Percentiles rank a stretch among this genome's conserved stretches.
phyloP scores from a whole-genome alignment of 2,329 filamentous ascomycete species.

The Epicoccum nigrum region DNA sequence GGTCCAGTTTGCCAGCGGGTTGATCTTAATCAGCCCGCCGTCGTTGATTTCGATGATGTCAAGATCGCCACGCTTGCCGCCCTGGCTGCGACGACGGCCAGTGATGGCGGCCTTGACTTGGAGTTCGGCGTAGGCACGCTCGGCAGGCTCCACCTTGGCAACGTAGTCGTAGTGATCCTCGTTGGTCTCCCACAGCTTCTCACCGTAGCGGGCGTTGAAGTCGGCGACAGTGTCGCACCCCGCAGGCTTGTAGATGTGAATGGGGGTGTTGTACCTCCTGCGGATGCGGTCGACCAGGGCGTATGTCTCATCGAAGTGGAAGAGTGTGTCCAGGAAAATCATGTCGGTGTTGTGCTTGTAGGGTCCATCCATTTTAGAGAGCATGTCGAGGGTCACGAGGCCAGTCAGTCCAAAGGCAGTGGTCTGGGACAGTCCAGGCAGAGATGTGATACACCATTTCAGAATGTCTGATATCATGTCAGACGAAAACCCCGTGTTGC shows the following conservation, averaged over 20 bases:
- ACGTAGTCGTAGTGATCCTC: constrained; percentile 94
- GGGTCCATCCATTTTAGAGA: constrained; percentile 72
- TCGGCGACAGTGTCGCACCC: constrained; percentile 74
- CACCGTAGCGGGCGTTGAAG: constrained; percentile 82
- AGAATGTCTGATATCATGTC: constrained; percentile 69
- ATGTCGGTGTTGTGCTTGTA: constrained; percentile 61
- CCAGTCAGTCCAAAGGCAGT: constrained; percentile 60
- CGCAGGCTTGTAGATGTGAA: constrained; percentile 90
- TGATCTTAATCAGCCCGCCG: constrained; percentile 92
- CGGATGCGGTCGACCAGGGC: constrained; percentile 69
- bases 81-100: constrained; percentile 88
- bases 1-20: constrained; percentile 92
- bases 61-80: constrained; percentile 87
- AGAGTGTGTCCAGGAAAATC: constrained; percentile 62
- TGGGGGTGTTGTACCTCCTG: constrained; percentile 74
- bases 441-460: constrained; percentile 86
- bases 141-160: constrained; percentile 95
- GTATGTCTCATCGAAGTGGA: constrained; percentile 59
- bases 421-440: constrained; percentile 77
- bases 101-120: constrained; percentile 90
- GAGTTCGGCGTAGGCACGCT: constrained; percentile 86
- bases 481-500: constrained; percentile 31
- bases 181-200: constrained; percentile 81
- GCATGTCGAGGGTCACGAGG: constrained; percentile 65
- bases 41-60: constrained; percentile 94